These are phyloP conservation scores for Corinectria fuckeliana DNA, from an alignment of 2,329 filamentous ascomycete species.

Conservation along the genomic window DNA sequence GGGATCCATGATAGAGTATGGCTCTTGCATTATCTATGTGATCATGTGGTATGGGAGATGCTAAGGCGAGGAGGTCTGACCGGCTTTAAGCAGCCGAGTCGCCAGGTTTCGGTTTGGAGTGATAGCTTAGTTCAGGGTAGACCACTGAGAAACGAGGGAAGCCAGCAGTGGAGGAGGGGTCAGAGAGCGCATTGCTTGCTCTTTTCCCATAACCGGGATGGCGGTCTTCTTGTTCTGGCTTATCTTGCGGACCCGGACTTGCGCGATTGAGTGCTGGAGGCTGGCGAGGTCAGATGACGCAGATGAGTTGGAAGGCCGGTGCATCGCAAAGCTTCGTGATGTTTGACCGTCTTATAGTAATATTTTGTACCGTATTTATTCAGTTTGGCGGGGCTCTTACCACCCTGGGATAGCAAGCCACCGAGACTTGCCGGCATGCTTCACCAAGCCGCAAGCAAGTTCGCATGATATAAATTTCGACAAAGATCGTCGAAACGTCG, in stretches of 20 bases:
- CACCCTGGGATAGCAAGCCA: not conserved
- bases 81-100: not conserved
- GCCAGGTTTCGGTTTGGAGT: not conserved
- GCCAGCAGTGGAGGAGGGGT: not conserved
- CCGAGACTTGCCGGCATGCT: not conserved
- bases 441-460: not conserved
- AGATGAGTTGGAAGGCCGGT: not conserved
- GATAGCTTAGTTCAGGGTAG: not conserved
- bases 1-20: not conserved
- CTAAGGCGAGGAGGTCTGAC: not conserved
- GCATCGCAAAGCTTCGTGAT: not conserved
- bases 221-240: not conserved
- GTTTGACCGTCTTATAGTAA: constrained; percentile 1
- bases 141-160: not conserved
- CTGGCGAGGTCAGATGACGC: not conserved
- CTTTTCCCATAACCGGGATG: not conserved
- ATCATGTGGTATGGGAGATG: not conserved
- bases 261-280: not conserved
- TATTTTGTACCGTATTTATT: not conserved
- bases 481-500: not conserved
- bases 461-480: too few species aligned
- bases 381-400: constrained; percentile 10
- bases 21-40: not conserved
- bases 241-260: not conserved
- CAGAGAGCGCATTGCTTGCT: not conserved